phyloP scores from a whole-genome alignment of 2,329 filamentous ascomycete genomes.

The Pyrenochaeta sp. region DNA sequence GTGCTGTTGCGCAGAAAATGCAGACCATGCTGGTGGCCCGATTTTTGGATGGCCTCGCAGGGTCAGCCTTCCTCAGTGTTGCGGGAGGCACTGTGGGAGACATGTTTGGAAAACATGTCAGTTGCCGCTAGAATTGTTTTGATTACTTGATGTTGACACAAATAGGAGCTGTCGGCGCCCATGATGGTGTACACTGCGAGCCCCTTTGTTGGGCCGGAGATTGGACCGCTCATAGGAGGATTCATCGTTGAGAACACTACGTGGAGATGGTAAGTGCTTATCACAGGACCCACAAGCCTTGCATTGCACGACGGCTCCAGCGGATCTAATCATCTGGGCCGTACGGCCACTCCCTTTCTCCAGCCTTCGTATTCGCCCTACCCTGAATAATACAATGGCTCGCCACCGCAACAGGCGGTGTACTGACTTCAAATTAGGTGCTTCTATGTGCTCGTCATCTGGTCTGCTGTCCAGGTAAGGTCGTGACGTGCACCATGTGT shows the following conservation, averaged over 20 bases:
- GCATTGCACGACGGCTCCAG: constrained; percentile 11
- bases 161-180: constrained; percentile 72
- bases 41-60: constrained; percentile 79
- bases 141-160: constrained; percentile 12
- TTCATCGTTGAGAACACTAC: constrained; percentile 80
- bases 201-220: constrained; percentile 64
- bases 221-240: constrained; percentile 72
- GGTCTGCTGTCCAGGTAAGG: constrained; percentile 64
- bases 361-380: constrained; percentile 5
- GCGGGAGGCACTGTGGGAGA: constrained; percentile 88
- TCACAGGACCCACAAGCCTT: constrained; percentile 11
- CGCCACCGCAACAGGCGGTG: constrained; percentile 20
- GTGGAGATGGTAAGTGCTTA: constrained; percentile 62
- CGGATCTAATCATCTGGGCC: constrained; percentile 6
- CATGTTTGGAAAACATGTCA: constrained; percentile 47
- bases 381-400: not conserved
- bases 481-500: constrained; percentile 21
- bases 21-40: constrained; percentile 78
- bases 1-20: constrained; percentile 83
- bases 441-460: constrained; percentile 83
- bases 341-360: constrained; percentile 1
- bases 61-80: constrained; percentile 70
- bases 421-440: constrained; percentile 42
- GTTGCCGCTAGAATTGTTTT: constrained; percentile 10
- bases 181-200: constrained; percentile 76